A percentile compares a stretch with the other conserved stretches of the same genome.
These are phyloP conservation scores for Candida silvatica DNA, from an alignment of 805 yeast species.

Conservation along the genomic window DNA sequence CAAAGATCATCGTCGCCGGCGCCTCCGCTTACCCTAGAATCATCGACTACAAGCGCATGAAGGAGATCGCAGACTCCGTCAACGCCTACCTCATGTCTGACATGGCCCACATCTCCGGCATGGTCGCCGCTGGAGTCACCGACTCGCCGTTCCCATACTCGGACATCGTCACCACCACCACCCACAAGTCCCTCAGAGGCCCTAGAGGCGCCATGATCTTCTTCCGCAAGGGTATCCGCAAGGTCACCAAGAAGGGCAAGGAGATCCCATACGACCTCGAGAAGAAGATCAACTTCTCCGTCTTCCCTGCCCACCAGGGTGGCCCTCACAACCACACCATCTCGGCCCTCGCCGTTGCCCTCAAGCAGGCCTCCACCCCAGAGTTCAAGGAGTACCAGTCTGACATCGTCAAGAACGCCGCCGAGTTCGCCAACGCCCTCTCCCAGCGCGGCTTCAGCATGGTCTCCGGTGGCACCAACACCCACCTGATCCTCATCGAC, in stretches of 20 bases:
- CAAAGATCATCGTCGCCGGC: constrained; percentile 93
- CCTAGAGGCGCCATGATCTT: constrained; percentile 99
- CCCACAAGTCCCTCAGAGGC: constrained; percentile 96
- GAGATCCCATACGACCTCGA: constrained; percentile 83
- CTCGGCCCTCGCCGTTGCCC: constrained; percentile 90
- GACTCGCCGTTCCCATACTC: constrained; percentile 90
- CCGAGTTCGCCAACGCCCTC: constrained; percentile 65
- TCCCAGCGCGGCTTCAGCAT: constrained; percentile 57
- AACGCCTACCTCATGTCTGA: constrained; percentile 91
- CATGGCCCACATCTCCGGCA: constrained; percentile 97
- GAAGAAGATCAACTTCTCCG: constrained; percentile 88
- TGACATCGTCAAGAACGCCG: constrained; percentile 75
- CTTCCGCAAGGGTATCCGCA: constrained; percentile 90
- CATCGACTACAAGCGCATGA: constrained; percentile 85
- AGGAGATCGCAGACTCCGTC: constrained; percentile 82
- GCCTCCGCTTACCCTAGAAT: constrained; percentile 92
- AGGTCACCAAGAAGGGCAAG: constrained; percentile 76
- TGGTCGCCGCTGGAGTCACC: constrained; percentile 89
- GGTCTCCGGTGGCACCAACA: constrained; percentile 92
- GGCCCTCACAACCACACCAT: constrained; percentile 99
- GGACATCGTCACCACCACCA: constrained; percentile 95
- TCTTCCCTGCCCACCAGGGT: constrained; percentile 99
- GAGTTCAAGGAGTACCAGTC: constrained; percentile 83
- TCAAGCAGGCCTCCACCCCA: constrained; percentile 84
- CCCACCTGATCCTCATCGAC: constrained; percentile 83